These are phyloP conservation scores for Mycena crocata DNA, from an alignment of 768 basidiomycete genomes.

Conservation along the genomic window DNA sequence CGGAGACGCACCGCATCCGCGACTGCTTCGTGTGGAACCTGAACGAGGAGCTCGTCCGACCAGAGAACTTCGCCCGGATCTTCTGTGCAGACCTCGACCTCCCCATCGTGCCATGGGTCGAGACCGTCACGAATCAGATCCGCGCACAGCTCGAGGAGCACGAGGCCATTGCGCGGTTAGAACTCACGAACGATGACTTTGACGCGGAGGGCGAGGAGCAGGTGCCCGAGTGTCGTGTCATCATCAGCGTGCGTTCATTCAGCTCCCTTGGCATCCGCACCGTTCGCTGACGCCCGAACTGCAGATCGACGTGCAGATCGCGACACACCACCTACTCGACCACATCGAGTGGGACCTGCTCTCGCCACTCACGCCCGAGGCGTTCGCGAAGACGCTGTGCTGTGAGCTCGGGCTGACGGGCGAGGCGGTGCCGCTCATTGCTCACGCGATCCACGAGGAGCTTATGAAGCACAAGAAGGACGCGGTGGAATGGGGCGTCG, in stretches of 20 bases:
- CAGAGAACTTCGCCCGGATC: slow-evolving; percentile 84
- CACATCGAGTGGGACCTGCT: slow-evolving; percentile 99
- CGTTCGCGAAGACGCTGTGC: slow-evolving; percentile 83
- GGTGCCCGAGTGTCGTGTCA: slow-evolving; percentile 82
- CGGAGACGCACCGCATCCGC: slow-evolving; percentile 89
- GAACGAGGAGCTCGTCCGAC: slow-evolving; percentile 87
- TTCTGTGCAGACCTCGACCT: slow-evolving; percentile 93
- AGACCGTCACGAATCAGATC: slow-evolving; percentile 88
- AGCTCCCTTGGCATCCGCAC: not conserved
- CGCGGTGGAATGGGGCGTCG: slow-evolving; percentile 92
- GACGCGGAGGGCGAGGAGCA: slow-evolving; percentile 61
- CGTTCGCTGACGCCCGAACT: not conserved
- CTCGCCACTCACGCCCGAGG: slow-evolving; percentile 90
- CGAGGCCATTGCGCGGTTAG: slow-evolving; percentile 83
- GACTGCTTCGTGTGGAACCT: slow-evolving; percentile 98
- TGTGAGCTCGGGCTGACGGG: slow-evolving; percentile 89
- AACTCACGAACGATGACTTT: slow-evolving; percentile 64
- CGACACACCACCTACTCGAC: slow-evolving; percentile 89
- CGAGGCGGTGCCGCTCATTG: slow-evolving; percentile 88
- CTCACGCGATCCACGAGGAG: slow-evolving; percentile 96
- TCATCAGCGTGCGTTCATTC: slow-evolving; percentile 71
- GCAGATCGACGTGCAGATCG: slow-evolving; percentile 97
- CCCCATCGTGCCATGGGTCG: slow-evolving; percentile 68
- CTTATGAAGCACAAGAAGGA: slow-evolving; percentile 95
- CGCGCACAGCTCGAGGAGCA: slow-evolving; percentile 92